Base-by-base conservation (phyloP, 176 grass and related monocot species). In the Zoysia pacifica region DNA sequence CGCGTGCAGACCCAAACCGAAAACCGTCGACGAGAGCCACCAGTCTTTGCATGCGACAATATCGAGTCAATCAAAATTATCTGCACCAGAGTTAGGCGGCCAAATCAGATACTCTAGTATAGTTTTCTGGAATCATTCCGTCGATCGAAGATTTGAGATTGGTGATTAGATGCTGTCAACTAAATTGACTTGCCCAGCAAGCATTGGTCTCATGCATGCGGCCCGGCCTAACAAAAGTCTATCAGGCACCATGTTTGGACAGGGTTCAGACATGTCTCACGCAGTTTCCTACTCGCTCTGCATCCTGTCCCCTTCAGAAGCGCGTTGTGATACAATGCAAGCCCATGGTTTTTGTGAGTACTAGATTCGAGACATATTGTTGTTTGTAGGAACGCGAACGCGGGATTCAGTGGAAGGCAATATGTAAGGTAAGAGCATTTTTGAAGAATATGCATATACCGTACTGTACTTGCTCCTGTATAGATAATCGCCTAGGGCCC, bases 191-290 rank as follows among this genome's bases (percentile, higher is more conserved):
- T 82, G 5, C 58, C 16, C 43, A 65, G 35, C 7, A 66, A 69
- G 73, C 65, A 15, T 7, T 18, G 20, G 46, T 63, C 74, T 45
- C 54, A 50, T 71, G 74, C 3, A 1, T 1, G 0, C 0, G 14
- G 15, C 14, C 15, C 0, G 3, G 11, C 16, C 51, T 59, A 28
- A 69, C 36, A 69, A 56, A 62, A 9, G 43, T 58, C 56, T 61
- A 19, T 41, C 2, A 41, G 18, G 42, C 82, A 78, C 74, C 55
- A 53, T 56, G 37, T 53, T 84, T 51, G 50, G 73, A 37, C 74
- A 4, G 53, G 44, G 50, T 84, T 77, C 81, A 42, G 15, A 70
- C 45, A 9, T 9, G 19, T 40, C 55, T 81, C 39, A 39, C 66
- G 15, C 66, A 38, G 41, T 7, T 73, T 54, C 11, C 71, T 53